Percentiles rank a stretch among this genome's conserved stretches.
Conservation (phyloP, 306 rosid species). For the apple (Malus domestica) region DNA sequence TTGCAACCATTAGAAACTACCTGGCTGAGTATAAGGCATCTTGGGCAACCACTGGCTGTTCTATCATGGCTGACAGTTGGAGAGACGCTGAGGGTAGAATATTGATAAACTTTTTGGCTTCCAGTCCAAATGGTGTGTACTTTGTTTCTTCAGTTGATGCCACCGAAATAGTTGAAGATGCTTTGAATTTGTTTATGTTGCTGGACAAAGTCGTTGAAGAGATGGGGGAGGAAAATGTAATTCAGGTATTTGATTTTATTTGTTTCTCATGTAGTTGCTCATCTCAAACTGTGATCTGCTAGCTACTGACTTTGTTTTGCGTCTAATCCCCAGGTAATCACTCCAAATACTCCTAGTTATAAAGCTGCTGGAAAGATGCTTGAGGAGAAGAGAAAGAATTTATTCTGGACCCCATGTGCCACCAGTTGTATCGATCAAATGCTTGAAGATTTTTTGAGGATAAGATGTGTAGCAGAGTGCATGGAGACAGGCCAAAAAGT, state of each 20-base stretch:
- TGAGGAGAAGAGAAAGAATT: slow-evolving; percentile 76
- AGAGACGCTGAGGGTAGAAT: slow-evolving; percentile 63
- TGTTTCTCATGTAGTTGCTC: slow-evolving; percentile 21
- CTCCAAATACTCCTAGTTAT: slow-evolving; percentile 68
- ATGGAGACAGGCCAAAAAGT: slow-evolving; percentile 74
- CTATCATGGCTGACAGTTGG: slow-evolving; percentile 85
- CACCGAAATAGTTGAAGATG: slow-evolving; percentile 58
- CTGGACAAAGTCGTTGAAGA: slow-evolving; percentile 86
- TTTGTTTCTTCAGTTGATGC: slow-evolving; percentile 81
- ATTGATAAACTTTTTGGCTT: slow-evolving; percentile 68
- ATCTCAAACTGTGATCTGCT: slow-evolving; percentile 15
- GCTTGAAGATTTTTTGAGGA: slow-evolving; percentile 77
- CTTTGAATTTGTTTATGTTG: slow-evolving; percentile 64
- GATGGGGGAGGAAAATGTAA: slow-evolving; percentile 82
- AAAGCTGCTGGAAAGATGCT: slow-evolving; percentile 88
- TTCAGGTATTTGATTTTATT: slow-evolving; percentile 64
- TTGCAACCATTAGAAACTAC: slow-evolving; percentile 52
- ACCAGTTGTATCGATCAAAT: slow-evolving; percentile 62
- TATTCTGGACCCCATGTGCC: slow-evolving; percentile 95
- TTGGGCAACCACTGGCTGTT: slow-evolving; percentile 86
- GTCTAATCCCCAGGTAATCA: slow-evolving; percentile 52
- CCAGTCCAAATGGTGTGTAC: slow-evolving; percentile 75
- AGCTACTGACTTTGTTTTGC: slow-evolving; percentile 12
- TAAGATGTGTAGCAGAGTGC: slow-evolving; percentile 79
- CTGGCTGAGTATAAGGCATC: slow-evolving; percentile 71